Conservation (phyloP, 192 early-diverging fungal species). For the Radiomyces spectabilis region DNA sequence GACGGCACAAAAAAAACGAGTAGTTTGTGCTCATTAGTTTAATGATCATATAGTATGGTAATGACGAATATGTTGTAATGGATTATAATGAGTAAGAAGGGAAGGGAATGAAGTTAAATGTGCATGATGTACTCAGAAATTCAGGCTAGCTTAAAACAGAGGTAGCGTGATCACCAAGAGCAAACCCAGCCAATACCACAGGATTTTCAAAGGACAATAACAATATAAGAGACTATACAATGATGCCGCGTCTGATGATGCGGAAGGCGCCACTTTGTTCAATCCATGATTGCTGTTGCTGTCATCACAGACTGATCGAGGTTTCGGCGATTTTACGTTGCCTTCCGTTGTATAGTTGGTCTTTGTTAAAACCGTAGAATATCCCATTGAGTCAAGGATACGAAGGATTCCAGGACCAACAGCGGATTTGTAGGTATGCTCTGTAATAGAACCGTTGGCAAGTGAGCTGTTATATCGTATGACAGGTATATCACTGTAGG, state of each 20-base stretch:
- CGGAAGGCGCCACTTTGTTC: too few relatives aligned
- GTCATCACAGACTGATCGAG: conserved; percentile 12
- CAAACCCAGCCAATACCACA: too few relatives aligned
- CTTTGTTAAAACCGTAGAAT: conserved; percentile 17
- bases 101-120: too few relatives aligned
- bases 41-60: too few relatives aligned
- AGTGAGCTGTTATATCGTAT: conserved; percentile 12
- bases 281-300: not conserved
- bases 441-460: not conserved
- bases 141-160: too few relatives aligned
- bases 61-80: too few relatives aligned
- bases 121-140: too few relatives aligned
- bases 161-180: too few relatives aligned
- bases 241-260: too few relatives aligned
- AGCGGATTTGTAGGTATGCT: conserved; percentile 12
- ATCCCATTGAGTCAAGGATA: conserved; percentile 26
- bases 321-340: not conserved
- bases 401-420: conserved; percentile 29
- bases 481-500: conserved; percentile 1
- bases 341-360: conserved; percentile 13
- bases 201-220: too few relatives aligned
- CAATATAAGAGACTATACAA: too few relatives aligned
- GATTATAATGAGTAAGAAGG: too few relatives aligned
- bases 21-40: not conserved
- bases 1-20: not conserved